Conservation (phyloP, 768 basidiomycete species). For the Boletus subcaerulescens region DNA sequence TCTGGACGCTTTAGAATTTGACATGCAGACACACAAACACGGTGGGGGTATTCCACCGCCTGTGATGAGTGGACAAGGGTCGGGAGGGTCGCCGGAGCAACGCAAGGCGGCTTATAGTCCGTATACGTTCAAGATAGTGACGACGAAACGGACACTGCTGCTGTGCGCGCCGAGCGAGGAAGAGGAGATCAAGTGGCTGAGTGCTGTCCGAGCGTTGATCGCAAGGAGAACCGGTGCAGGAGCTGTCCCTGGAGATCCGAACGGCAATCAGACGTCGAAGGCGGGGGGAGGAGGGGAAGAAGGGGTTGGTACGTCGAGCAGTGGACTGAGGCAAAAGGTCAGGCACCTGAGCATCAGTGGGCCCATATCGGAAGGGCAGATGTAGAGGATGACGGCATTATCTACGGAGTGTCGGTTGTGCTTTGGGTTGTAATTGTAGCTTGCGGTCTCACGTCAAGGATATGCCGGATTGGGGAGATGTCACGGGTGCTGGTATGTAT, state of each 20-base stretch:
- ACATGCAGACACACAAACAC: conserved; percentile 54
- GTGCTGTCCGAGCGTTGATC: conserved; percentile 89
- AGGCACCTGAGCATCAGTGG: conserved; percentile 45
- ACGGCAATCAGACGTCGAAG: conserved; percentile 15
- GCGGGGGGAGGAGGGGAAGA: conserved; percentile 9
- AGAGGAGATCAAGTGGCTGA: conserved; percentile 98
- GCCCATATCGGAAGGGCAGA: conserved; percentile 23
- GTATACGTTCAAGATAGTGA: conserved; percentile 93
- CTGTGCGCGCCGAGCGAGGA: conserved; percentile 95
- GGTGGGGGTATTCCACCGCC: conserved; percentile 36
- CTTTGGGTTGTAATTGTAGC: conserved; percentile 16
- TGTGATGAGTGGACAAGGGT: conserved; percentile 31
- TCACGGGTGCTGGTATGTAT: too few species aligned
- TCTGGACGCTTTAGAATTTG: conserved; percentile 89
- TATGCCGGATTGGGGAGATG: too few species aligned
- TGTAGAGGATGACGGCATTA: conserved; percentile 20
- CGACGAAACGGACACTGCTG: conserved; percentile 84
- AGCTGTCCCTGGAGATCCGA: conserved; percentile 47
- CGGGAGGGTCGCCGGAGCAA: conserved; percentile 36
- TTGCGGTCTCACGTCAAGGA: conserved; percentile 21
- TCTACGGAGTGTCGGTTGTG: conserved; percentile 2
- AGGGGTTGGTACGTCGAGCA: conserved; percentile 23
- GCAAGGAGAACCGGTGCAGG: conserved; percentile 60
- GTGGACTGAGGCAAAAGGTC: conserved; percentile 45
- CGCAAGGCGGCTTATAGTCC: conserved; percentile 43